Base-by-base conservation (phyloP, 73 alveolate genomes). In the Symbiodinium natans region DNA sequence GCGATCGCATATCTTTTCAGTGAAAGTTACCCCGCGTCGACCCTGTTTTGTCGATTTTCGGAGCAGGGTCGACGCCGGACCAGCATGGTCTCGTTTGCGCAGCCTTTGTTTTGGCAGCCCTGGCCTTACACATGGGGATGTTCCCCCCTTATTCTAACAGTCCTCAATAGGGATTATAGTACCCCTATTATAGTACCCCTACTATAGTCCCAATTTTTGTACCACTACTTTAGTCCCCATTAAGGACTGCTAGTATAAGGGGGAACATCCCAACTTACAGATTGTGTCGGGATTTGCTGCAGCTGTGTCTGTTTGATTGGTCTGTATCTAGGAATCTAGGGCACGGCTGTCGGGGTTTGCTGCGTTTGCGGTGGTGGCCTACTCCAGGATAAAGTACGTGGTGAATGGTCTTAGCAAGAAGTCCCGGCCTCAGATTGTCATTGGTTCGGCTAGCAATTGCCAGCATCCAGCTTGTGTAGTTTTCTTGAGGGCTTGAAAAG, bases 71-170 rank as follows among this genome's bases (percentile, higher is more conserved):
- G 77, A 7, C 34, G 34, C 77, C 36, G 77, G 77, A 63, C 77
- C 77, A 27, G 59, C 6, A 89, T 89, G 96, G 96, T 89, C 54
- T 89, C 96, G 23, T 89, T 89, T 41, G 96, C 96, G n/a, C 96
- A 89, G 75, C 77, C 96, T 83, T 40, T 68, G 48, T 89, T 89
- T 71, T 89, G 96, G 96, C 96, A 89, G 96, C 77, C 40, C 7
- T 25, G 54, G 38, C 41, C 83, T 56, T 59, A 56, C 43, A 8
- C 5, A 2, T 74, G 11, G 36, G 17, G 5, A 21, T 7, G 3
- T n/a, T n/a, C n/a, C n/a, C n/a, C n/a, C n/a, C n/a, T n/a, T n/a
- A n/a, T n/a, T n/a, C n/a, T n/a, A n/a, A n/a, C n/a, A n/a, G n/a
- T n/a, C n/a, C n/a, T n/a, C n/a, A n/a, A n/a, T n/a, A n/a, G n/a